phyloP scores from a whole-genome alignment of 2,329 filamentous ascomycete species.

The Aspergillus phoenicis region DNA sequence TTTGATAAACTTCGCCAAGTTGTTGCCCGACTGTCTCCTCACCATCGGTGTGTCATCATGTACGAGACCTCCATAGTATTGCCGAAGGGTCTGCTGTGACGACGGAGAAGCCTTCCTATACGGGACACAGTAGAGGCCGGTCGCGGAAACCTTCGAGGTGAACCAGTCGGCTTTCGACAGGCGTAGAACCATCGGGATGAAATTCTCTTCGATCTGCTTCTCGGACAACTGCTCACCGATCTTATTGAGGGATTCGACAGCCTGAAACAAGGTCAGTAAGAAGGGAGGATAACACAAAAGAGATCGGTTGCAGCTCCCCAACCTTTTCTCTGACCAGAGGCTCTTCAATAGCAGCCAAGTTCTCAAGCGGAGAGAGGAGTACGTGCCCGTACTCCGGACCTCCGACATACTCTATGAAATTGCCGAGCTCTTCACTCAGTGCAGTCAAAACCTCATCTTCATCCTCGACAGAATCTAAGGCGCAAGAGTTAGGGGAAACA shows the following conservation, averaged over 20 bases:
- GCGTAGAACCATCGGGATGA: conserved; percentile 91
- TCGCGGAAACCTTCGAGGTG: conserved; percentile 97
- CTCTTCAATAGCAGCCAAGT: conserved; percentile 97
- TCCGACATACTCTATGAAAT: conserved; percentile 96
- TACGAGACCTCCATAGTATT: conserved; percentile 89
- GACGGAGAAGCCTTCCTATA: conserved; percentile 87
- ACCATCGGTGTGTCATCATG: conserved; percentile 99
- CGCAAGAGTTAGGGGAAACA: conserved; percentile 26
- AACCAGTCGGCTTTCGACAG: conserved; percentile 99
- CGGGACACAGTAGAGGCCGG: conserved; percentile 88
- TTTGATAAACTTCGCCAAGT: conserved; percentile 96
- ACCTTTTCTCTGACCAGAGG: conserved; percentile 98
- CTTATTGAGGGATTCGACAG: conserved; percentile 98
- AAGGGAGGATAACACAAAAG: not conserved
- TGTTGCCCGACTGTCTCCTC: conserved; percentile 91
- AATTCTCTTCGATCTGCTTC: conserved; percentile 93
- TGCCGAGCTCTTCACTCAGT: conserved; percentile 92
- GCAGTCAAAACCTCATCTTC: conserved; percentile 98
- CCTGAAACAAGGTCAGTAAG: conserved; percentile 55
- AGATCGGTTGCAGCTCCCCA: conserved; percentile 27
- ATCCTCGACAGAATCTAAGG: conserved; percentile 94
- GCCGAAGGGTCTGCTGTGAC: conserved; percentile 87
- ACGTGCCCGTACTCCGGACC: conserved; percentile 93
- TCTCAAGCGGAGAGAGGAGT: conserved; percentile 94
- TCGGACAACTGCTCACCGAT: conserved; percentile 91